Conservation (phyloP, 2,329 filamentous ascomycete genomes). For the Pseudocercospora crystallina region DNA sequence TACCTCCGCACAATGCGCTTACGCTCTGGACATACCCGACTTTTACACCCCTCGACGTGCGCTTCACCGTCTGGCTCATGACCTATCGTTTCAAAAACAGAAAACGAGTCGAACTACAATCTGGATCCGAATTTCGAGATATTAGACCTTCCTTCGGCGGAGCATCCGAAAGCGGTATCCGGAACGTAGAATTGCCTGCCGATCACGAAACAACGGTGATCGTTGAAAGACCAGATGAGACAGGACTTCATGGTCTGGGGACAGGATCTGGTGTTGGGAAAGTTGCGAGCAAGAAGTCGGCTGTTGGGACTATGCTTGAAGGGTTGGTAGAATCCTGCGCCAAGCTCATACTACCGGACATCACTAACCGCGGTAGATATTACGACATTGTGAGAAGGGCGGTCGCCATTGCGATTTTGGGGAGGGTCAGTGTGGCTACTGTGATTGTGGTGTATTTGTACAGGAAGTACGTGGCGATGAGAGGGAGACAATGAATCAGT, state of each 20-base stretch:
- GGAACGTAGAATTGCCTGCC: slow-evolving; percentile 3
- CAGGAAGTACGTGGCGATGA: slow-evolving; percentile 4
- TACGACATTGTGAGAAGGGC: slow-evolving; percentile 52
- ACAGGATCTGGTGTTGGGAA: slow-evolving; percentile 40
- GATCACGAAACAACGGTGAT: slow-evolving; percentile 15
- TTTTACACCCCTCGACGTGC: slow-evolving; percentile 63
- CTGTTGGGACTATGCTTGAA: slow-evolving; percentile 51
- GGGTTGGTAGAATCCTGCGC: slow-evolving; percentile 38
- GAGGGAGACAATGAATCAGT: no score
- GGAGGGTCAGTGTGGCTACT: slow-evolving; percentile 29
- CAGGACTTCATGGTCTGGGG: slow-evolving; percentile 47
- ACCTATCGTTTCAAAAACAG: slow-evolving; percentile 58
- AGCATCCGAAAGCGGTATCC: slow-evolving; percentile 24
- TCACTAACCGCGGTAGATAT: slow-evolving; percentile 41
- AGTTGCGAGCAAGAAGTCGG: slow-evolving; percentile 39
- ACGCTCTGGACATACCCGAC: slow-evolving; percentile 67
- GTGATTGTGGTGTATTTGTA: slow-evolving; percentile 20
- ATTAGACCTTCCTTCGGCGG: slow-evolving; percentile 29
- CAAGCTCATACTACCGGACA: slow-evolving; percentile 26
- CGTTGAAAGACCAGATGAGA: slow-evolving; percentile 40
- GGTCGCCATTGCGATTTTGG: slow-evolving; percentile 45
- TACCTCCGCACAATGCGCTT: slow-evolving; percentile 63
- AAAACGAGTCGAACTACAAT: slow-evolving; percentile 43
- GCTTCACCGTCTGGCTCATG: slow-evolving; percentile 59
- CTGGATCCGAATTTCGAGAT: slow-evolving; percentile 27